Evolutionary conservation across 371 early-diverging fungal genomes (phyloP), one percentile per base, ranked within the genome.

Genomic region (Mortierella polycephala): DNA sequence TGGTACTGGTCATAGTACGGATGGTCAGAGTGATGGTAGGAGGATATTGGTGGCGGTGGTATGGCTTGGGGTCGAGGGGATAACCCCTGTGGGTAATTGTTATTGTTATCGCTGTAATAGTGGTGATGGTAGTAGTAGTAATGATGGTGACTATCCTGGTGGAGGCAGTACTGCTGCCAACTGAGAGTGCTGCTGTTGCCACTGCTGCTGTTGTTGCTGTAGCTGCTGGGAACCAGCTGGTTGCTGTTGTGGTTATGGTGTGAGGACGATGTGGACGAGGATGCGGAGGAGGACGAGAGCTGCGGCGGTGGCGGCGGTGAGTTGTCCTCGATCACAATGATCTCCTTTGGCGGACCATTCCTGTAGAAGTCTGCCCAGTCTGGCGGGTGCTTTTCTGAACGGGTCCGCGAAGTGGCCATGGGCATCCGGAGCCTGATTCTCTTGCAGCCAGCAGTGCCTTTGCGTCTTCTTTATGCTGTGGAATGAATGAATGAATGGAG

Each of bases 291-390:
- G 53, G 73, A 58, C 20, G 66, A 56, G 18, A 30, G 53, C 51
- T 51, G 42, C 6, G 75, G 77, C n/a, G 81, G 69, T 5, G 75
- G 77, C n/a, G 81, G 69, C 5, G 85, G 84, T 18, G 87, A 75
- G 46, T 86, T 84, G 69, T 87, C 87, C 44, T 85, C 87, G 71
- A 85, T 88, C 42, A 86, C 83, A 64, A 85, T 86, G 40, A 86
- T 82, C 65, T 86, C 88, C 60, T 72, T 64, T 5, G 87, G 85
- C 39, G 81, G 66, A 12, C 85, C 85, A 62, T 86, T 85, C 71
- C 80, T 82, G 58, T 85, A 85, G 65, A 83, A 85, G 67, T 74
- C 71, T 61, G 76, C 61, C 87, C 87, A 87, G 74, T 87, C 80
- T 12, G 57, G 51, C 45, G 44, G 73, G 61, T 50, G 54, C 47